Base-by-base conservation (phyloP, 805 yeast species). In the Suhomyces emberorum region DNA sequence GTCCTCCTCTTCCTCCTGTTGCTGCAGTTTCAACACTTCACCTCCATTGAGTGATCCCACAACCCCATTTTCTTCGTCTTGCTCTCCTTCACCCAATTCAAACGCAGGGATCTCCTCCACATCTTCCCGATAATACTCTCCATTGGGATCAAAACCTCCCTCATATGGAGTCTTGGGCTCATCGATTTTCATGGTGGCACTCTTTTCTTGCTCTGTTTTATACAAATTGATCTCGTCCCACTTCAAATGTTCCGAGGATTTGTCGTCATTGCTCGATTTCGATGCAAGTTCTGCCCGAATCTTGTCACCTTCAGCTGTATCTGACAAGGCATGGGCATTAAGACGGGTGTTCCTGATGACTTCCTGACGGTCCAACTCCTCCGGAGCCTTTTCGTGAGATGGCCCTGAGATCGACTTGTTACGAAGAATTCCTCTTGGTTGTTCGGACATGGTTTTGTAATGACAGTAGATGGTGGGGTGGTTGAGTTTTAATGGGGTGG, bases 131-230 rank as follows among this genome's bases (percentile, higher is more conserved):
- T 88, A 87, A 54, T 84, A 83, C 50, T 88, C 95, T 21, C 86
- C 87, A 35, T 75, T 70, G 1, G 93, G 89, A 51, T 83, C 81
- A 18, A 86, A 83, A 1, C 95, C 95, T 8, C 93, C 95, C 55
- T 86, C 95, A 52, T 83, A 89, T 4, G 97, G 97, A 1, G 97
- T 89, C 67, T 89, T 89, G 15, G 97, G 97, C 57, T 89, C 97
- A 53, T 87, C 95, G 29, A 89, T 87, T 49, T 81, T 80, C 88
- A 82, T 81, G 19, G 86, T 81, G 15, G 88, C 76, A 8, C 72
- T 60, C 58, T 78, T 78, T 48, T 83, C 86, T 55, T 77, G 84
- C 54, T 88, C 95, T 3, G 86, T 74, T 34, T 74, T 76, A 34
- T 72, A 76, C 36, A 89, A 59, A 51, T 89, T 89, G 43, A 80